Percentiles rank a stretch among this genome's conserved stretches.
phyloP scores from a whole-genome alignment of 306 rosid species.

The Cucumis sativus region DNA sequence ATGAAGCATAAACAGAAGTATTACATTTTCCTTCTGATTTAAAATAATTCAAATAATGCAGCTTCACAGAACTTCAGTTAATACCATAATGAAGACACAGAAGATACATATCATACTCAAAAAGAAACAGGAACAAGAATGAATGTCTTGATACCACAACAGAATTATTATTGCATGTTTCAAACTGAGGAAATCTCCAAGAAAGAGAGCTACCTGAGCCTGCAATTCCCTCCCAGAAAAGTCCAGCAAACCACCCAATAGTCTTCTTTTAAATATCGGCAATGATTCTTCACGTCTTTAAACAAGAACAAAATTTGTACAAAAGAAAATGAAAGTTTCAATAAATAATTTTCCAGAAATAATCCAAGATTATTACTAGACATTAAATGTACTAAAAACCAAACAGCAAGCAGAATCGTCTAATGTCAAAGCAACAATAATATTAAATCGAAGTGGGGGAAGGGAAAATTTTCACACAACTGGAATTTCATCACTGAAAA shows the following conservation, averaged over 20 bases:
- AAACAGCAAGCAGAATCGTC: neutral
- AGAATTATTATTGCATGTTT: neutral
- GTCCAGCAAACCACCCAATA: slow-evolving; percentile 76
- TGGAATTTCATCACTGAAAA: neutral
- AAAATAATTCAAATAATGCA: neutral
- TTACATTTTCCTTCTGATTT: neutral
- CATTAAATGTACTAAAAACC: neutral
- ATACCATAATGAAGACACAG: neutral
- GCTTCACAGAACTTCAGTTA: neutral
- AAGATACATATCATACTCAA: neutral
- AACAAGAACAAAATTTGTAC: slow-evolving; percentile 20
- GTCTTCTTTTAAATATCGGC: slow-evolving; percentile 89
- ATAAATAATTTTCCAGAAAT: neutral
- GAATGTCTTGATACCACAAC: neutral
- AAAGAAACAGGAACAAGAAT: neutral
- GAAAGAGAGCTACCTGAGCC: slow-evolving; percentile 50
- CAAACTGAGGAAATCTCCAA: neutral
- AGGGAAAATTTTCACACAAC: neutral
- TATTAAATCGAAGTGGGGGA: neutral
- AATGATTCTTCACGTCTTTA: slow-evolving; percentile 87
- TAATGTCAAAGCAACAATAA: neutral
- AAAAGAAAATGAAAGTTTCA: slow-evolving; percentile 12
- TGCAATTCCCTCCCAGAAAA: slow-evolving; percentile 80
- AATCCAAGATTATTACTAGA: neutral
- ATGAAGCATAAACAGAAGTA: neutral